Base-by-base conservation (phyloP, 2,329 filamentous ascomycete genomes). In the Phyllosticta citriasiana region DNA sequence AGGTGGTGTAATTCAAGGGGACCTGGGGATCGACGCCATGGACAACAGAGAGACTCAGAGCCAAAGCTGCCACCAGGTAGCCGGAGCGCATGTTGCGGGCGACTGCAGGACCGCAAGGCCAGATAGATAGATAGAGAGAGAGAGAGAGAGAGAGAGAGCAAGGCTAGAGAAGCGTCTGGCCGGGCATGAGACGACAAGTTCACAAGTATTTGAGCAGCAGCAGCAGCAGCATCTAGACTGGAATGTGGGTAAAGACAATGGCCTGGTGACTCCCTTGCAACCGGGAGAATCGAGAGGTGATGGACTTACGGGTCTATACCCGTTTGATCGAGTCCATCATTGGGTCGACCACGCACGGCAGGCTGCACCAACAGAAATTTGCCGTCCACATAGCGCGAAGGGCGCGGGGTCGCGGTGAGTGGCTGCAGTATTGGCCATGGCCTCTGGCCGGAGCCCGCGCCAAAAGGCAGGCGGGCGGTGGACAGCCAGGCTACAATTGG, bases 1-100 rank as follows among this genome's bases (percentile, higher is more conserved):
- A 89, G 19, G 77, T 80, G 16, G 84, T 80, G 69, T 91, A 91
- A 4, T 78, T 79, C 16, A 91, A 75, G 64, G 88, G 76, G 3
- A 90, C 84, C 1, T 72, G 61, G 5, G 70, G 67, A 52, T 71
- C 65, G 19, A 76, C 72, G 4, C 74, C 58, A 25, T 55, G 58
- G 53, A 60, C 58, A 51, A 35, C 73, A 51, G 57, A 51, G 30
- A 57, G n/a, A 1, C 19, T 12, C n/a, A 56, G 4, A 14, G 50
- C 47, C 12, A 55, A 19, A 26, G 55, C 22, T 8, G 12, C 19
- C 58, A 27, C 22, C n/a, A 51, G 53, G 25, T n/a, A 27, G 25
- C 26, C 33, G 52, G 22, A 26, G n/a, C 8, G 16, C 58, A 60
- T 60, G 33, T 16, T 40, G 10, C 14, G 2, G 33, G 19, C 19